phyloP scores from a whole-genome alignment of 441 rosid species.

The Gossypium davidsonii region DNA sequence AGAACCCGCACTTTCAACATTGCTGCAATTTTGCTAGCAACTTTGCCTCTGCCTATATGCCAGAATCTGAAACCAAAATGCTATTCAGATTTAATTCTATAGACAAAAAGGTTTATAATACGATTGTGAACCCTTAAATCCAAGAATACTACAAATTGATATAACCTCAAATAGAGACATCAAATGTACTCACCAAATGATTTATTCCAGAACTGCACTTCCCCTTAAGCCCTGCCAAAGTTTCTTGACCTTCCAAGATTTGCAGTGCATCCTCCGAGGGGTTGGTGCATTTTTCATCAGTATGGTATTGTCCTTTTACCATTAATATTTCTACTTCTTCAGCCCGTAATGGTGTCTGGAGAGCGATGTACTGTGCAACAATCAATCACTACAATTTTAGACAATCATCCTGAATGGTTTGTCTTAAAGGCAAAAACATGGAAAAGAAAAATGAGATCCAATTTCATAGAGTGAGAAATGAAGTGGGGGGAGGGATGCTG shows the following conservation, averaged over 20 bases:
- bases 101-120: background rate
- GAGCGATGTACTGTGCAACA: conserved; percentile 45
- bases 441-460: background rate
- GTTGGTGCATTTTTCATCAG: conserved; percentile 12
- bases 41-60: conserved; percentile 41
- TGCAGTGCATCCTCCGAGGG: conserved; percentile 28
- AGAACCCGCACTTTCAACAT: background rate
- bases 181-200: conserved; percentile 37
- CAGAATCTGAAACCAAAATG: conserved; percentile 35
- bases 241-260: conserved; percentile 42
- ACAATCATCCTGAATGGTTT: conserved; percentile 2
- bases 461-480: background rate
- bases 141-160: background rate
- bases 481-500: background rate
- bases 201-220: conserved; percentile 26
- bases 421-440: background rate
- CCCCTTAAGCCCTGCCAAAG: conserved; percentile 35
- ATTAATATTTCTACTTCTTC: conserved; percentile 51
- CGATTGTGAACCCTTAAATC: background rate
- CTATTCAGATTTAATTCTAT: background rate
- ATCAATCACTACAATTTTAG: conserved; percentile 6
- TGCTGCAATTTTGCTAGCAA: conserved; percentile 10
- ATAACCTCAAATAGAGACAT: background rate
- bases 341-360: conserved; percentile 34
- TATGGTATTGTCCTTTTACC: conserved; percentile 25